phyloP scores from a whole-genome alignment of 371 early-diverging fungal species.

The Paraphysoderma sedebokerense region DNA sequence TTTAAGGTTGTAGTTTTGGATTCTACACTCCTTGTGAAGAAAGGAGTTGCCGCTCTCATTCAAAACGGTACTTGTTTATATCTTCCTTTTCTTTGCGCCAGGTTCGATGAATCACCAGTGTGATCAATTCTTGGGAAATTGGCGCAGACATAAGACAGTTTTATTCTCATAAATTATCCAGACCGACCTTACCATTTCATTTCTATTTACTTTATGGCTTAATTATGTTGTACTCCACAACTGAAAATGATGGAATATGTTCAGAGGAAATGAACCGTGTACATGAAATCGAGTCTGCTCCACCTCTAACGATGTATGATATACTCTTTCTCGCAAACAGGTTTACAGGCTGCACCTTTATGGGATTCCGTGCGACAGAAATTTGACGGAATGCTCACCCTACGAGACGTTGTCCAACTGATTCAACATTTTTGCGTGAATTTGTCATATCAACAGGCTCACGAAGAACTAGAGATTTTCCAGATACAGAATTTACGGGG shows the following conservation, averaged over 20 bases:
- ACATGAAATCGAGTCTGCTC: neutral
- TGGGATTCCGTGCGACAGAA: slow-evolving; percentile 62
- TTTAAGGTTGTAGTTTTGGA: slow-evolving; percentile 83
- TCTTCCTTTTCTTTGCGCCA: neutral
- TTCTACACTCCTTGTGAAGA: slow-evolving; percentile 71
- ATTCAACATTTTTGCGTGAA: slow-evolving; percentile 76
- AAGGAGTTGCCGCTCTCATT: slow-evolving; percentile 74
- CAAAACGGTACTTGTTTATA: slow-evolving; percentile 57
- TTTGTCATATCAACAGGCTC: slow-evolving; percentile 53
- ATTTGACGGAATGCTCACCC: slow-evolving; percentile 84
- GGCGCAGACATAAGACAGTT: neutral
- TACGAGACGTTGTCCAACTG: slow-evolving; percentile 79
- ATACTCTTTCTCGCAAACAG: slow-evolving; percentile 16
- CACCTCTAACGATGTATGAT: neutral
- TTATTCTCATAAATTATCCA: neutral
- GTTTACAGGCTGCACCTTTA: slow-evolving; percentile 83
- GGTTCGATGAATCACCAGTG: neutral
- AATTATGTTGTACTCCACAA: neutral
- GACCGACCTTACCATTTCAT: neutral
- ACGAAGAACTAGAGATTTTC: slow-evolving; percentile 67
- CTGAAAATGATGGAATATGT: neutral
- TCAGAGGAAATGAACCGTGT: neutral
- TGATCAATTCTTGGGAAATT: neutral
- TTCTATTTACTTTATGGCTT: neutral
- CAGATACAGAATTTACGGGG: slow-evolving; percentile 54